Evolutionary conservation across 768 basidiomycete species (phyloP).

Genomic region (Obba rivulosa): DNA sequence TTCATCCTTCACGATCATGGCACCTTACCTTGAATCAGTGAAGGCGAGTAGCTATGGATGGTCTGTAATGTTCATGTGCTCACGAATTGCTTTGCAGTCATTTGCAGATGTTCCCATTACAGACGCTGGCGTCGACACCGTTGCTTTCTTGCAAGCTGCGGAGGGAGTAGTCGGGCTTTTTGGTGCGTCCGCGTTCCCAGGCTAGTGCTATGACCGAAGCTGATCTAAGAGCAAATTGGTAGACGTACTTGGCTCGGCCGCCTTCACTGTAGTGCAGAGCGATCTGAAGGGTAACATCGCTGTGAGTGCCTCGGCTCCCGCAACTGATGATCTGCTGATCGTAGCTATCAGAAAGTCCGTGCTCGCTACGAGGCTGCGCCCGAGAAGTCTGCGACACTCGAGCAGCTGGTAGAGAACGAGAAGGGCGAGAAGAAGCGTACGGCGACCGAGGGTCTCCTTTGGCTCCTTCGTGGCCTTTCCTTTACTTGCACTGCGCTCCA

Average conservation of each 20-base stretch:
- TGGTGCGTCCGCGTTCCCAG: constrained; percentile 43
- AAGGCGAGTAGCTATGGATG: constrained; percentile 38
- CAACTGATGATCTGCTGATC: background rate
- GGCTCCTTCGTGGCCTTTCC: constrained; percentile 86
- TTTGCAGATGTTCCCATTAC: constrained; percentile 87
- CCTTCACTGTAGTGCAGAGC: constrained; percentile 76
- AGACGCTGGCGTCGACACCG: constrained; percentile 84
- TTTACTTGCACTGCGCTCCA: constrained; percentile 86
- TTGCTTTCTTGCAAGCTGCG: constrained; percentile 81
- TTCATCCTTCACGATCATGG: constrained; percentile 38
- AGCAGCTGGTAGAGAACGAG: constrained; percentile 80
- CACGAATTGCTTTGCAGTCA: constrained; percentile 47
- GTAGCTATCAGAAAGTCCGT: constrained; percentile 73
- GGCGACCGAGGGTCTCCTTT: constrained; percentile 89
- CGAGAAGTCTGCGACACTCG: constrained; percentile 66
- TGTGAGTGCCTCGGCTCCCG: constrained; percentile 37
- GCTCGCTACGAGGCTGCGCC: constrained; percentile 69
- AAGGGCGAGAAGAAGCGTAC: constrained; percentile 80
- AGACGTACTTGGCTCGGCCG: constrained; percentile 85
- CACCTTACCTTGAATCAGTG: constrained; percentile 69
- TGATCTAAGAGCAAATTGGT: background rate
- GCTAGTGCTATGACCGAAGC: background rate
- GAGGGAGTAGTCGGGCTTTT: constrained; percentile 87
- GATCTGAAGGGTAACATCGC: constrained; percentile 91
- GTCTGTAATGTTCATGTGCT: background rate